Base-by-base conservation (phyloP, 345 rosid genomes). In the Citropsis articulata region DNA sequence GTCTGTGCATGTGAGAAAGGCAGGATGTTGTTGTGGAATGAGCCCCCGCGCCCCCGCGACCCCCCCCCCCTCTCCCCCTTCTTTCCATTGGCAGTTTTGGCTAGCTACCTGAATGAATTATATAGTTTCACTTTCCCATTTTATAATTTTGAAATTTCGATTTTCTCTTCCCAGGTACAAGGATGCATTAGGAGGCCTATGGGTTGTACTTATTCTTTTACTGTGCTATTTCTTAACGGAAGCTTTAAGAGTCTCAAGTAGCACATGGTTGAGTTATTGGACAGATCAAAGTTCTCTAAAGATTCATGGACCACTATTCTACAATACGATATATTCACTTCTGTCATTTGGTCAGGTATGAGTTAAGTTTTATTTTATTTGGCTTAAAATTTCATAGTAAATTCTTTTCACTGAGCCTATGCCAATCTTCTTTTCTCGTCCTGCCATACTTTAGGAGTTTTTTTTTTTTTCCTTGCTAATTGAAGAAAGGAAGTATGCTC, bases 241-340 rank as follows among this genome's bases (percentile, higher is more conserved):
- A 91, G 85, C 83, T 71, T 85, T 96, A 69, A 87, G 99, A 84
- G 90, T 96, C 84, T 90, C 93, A 79, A 89, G 94, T 81, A 96
- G 99, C 87, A 94, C 95, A 40, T 96, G 99, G 99, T 86, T 94
- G 85, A 96, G 99, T 83, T 80, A 81, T 80, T 96, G 99, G 99
- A 96, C 99, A 45, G 92, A 89, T 87, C 92, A 88, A 86, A 89
- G 90, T 73, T 59, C 84, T 78, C 66, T 81, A 33, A 85, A 81
- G 79, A 81, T 25, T 25, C 89, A 90, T 78, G 92, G 95, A 38
- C 85, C 93, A 48, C 81, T 87, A 73, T 96, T 86, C 89, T 94
- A 96, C 85, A 94, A 96, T 84, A 64, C 85, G 74, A 75, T 94
- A 31, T 96, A 96, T 84, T 76, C 93, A 0, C 42, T 87, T 74